Evolutionary conservation across 768 basidiomycete species (phyloP), one percentile per base, ranked within the genome.

Genomic region (Leccinum disarticulatum): DNA sequence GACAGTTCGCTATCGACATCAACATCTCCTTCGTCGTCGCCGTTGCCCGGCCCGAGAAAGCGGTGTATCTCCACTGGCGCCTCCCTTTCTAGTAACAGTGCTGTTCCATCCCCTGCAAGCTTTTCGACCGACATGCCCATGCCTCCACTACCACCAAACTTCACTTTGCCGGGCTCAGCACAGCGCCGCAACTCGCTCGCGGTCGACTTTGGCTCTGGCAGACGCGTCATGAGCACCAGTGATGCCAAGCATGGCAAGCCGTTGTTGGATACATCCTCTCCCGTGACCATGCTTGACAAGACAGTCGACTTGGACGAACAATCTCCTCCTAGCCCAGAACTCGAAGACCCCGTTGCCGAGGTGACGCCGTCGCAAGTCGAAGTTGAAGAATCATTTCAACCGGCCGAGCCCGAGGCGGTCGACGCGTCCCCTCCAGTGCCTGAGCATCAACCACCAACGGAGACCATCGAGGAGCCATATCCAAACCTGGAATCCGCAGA

Each of bases 101-200:
- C 54, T 64, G 6, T 17, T 63, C 46, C 43, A n/a, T 46, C 43
- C 9, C 19, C 43, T 46, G 43, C 43, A 19, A 60, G 15, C 15
- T 59, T 68, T 43, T 31, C 48, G 27, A 55, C 60, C 0, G 65
- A 68, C 52, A 68, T 67, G 19, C 66, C 73, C 10, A 61, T 71
- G 10, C 43, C 43, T 8, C 72, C 72, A 3, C 50, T 65, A 19
- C 25, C 74, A 52, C 72, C 73, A 11, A 64, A 58, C 48, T 46
- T 46, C 11, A 55, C 54, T 48, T 31, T 54, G 2, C 3, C 55
- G 1, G 51, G 53, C 3, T 10, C 19, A 1, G 38, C 48, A 1
- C 66, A 55, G 1, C 68, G 72, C 41, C 72, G 72, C 46, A 74
- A 74, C 53, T 74, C 73, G 53, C 52, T 73, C 14, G 70, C 73